phyloP scores from a whole-genome alignment of 257 asterid genomes.

The Vinca minor region DNA sequence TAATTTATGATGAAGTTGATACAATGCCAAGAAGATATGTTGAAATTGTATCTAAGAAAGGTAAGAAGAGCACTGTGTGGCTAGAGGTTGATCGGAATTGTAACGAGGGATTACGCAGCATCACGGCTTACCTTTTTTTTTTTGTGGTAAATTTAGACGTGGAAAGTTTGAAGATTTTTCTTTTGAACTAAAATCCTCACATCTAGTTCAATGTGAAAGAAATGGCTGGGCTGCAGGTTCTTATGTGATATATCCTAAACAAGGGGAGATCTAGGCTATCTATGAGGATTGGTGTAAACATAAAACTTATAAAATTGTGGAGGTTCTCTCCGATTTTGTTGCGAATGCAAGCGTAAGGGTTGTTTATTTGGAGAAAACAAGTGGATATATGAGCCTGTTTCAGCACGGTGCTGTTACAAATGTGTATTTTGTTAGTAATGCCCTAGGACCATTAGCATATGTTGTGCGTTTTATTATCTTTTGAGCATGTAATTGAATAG shows the following conservation, averaged over 20 bases:
- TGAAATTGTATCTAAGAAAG: slow-evolving; percentile 30
- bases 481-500: no score
- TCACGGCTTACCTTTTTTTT: slow-evolving; percentile 32
- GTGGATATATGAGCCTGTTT: neutral
- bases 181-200: slow-evolving; percentile 33
- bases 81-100: slow-evolving; percentile 24
- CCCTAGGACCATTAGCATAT: no score
- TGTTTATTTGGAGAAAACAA: neutral
- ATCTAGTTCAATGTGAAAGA: no score
- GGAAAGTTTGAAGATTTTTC: slow-evolving; percentile 21
- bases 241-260: slow-evolving; percentile 4
- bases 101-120: no score
- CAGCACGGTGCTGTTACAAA: neutral
- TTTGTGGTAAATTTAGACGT: slow-evolving; percentile 46
- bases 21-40: slow-evolving; percentile 73
- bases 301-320: neutral
- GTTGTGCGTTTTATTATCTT: no score
- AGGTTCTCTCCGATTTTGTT: neutral
- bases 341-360: neutral
- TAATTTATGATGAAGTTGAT: slow-evolving; percentile 51
- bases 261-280: neutral
- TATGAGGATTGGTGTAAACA: neutral
- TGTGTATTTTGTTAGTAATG: no score
- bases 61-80: slow-evolving; percentile 9
- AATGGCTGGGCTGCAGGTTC: slow-evolving; percentile 20